Evolutionary conservation across 169 alveolate genomes (phyloP).

Genomic region (Amoebophrya sp.): DNA sequence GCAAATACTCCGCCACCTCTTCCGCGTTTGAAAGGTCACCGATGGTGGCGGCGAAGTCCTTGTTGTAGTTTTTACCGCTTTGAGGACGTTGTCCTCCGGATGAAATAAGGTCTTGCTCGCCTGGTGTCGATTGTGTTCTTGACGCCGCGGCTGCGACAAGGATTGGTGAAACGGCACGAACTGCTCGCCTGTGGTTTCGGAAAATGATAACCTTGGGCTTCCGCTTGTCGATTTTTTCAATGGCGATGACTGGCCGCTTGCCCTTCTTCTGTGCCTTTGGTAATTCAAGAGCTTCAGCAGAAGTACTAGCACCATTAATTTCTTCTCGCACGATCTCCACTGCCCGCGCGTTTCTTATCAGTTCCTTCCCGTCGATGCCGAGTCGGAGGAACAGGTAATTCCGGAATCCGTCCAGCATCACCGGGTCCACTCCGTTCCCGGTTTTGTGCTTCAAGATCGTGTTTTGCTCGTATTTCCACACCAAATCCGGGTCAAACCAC

Average conservation of each 20-base stretch:
- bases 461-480: not conserved
- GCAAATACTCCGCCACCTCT: not conserved
- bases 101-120: no score
- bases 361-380: not conserved
- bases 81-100: no score
- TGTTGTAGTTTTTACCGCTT: no score
- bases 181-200: not conserved
- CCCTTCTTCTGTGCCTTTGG: not conserved
- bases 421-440: not conserved
- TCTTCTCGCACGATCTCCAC: not conserved
- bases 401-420: not conserved
- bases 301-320: not conserved
- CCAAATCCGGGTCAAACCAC: not conserved
- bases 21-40: not conserved
- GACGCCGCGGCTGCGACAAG: no score
- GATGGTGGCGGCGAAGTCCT: not conserved
- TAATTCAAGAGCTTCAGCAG: not conserved
- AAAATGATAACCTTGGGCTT: not conserved
- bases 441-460: not conserved
- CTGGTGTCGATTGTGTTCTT: no score
- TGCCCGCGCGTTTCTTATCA: no score
- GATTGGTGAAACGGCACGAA: no score
- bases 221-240: not conserved
- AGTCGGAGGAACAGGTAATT: not conserved
- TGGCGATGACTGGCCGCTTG: not conserved